These are phyloP conservation scores for Rhodotorula diobovata DNA, from an alignment of 768 basidiomycete species.

Conservation along the genomic window DNA sequence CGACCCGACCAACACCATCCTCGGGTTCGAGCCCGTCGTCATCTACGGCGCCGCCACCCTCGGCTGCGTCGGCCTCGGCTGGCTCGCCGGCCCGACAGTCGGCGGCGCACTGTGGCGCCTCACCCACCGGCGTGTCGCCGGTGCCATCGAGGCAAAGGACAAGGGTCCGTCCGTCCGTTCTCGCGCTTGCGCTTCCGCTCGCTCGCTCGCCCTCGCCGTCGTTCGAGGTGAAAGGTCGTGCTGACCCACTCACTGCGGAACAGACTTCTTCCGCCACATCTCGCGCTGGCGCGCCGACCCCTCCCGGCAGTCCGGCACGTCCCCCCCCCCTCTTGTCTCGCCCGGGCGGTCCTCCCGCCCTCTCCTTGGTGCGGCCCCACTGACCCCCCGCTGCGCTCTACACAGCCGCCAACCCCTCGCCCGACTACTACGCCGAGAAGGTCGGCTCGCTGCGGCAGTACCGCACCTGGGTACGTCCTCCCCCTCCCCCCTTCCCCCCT, in stretches of 20 bases:
- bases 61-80: constrained; percentile 38
- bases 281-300: constrained; percentile 46
- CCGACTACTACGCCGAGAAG: constrained; percentile 44
- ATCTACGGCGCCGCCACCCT: constrained; percentile 39
- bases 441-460: constrained; percentile 41
- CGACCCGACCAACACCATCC: constrained; percentile 31
- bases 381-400: too few species aligned
- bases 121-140: constrained; percentile 21
- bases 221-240: too few species aligned
- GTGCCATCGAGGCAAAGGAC: constrained; percentile 40
- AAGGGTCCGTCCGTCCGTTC: constrained; percentile 32
- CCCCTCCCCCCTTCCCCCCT: too few species aligned
- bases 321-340: neutral
- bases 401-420: constrained; percentile 18
- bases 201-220: too few species aligned
- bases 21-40: constrained; percentile 40
- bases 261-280: constrained; percentile 38
- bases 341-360: too few species aligned
- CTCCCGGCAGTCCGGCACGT: constrained; percentile 42
- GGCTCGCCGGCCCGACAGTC: constrained; percentile 40
- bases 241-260: too few species aligned
- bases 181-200: too few species aligned
- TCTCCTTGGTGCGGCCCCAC: neutral
- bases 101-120: constrained; percentile 35
- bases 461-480: constrained; percentile 17